These are phyloP conservation scores for Salisapilia sapeloensis DNA, from an alignment of 352 stramenopile genomes.

Conservation along the genomic window DNA sequence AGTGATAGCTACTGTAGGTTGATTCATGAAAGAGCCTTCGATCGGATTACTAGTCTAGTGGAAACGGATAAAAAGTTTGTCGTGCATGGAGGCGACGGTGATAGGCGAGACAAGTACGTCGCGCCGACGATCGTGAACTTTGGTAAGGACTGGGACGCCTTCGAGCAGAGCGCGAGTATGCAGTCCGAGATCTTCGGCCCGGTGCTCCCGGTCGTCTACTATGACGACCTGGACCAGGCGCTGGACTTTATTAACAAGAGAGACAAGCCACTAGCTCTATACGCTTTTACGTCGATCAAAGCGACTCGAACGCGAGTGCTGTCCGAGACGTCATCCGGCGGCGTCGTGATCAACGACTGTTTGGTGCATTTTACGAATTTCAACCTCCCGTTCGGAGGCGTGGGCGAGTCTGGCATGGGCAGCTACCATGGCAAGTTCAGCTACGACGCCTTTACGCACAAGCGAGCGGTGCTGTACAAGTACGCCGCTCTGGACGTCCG, in stretches of 20 bases:
- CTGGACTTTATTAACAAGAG: constrained; percentile 16
- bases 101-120: constrained; percentile 29
- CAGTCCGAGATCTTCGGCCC: constrained; percentile 85
- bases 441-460: constrained; percentile 67
- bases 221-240: constrained; percentile 8
- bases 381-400: constrained; percentile 65
- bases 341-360: constrained; percentile 64
- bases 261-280: constrained; percentile 75
- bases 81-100: constrained; percentile 11
- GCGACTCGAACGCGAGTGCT: constrained; percentile 18
- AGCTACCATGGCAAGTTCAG: constrained; percentile 65
- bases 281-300: constrained; percentile 51
- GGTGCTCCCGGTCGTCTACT: constrained; percentile 55
- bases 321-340: constrained; percentile 33
- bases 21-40: constrained; percentile 18
- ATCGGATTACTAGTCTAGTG: constrained; percentile 18
- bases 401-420: constrained; percentile 69
- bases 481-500: constrained; percentile 30
- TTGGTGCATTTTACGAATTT: constrained; percentile 52
- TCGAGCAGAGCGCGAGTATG: constrained; percentile 16
- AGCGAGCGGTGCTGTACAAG: constrained; percentile 53
- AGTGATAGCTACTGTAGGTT: constrained; percentile 13
- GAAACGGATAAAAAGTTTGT: constrained; percentile 19
- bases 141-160: constrained; percentile 8
- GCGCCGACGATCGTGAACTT: constrained; percentile 46